Percentiles rank a stretch among this genome's conserved stretches.
Conservation (phyloP, 1,139 yeast genomes). For the Sugiyamaella grinbergsii region DNA sequence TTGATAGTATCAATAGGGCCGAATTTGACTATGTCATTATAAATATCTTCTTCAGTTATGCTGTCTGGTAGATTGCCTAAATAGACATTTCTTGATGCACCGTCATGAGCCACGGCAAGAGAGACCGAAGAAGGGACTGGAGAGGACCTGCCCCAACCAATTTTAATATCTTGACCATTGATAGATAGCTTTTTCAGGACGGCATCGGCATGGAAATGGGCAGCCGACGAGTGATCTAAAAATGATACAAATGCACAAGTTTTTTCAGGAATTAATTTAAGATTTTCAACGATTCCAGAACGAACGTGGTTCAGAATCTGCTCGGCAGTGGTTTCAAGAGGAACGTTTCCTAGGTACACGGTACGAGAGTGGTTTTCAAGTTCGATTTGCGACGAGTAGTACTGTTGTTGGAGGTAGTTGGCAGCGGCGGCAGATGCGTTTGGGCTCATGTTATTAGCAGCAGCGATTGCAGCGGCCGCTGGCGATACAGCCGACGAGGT, state of each 20-base stretch:
- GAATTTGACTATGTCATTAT: conserved; percentile 66
- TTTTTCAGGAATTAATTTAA: conserved; percentile 55
- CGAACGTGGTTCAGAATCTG: conserved; percentile 87
- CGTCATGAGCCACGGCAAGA: conserved; percentile 76
- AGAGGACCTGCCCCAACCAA: conserved; percentile 71
- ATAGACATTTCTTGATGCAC: conserved; percentile 90
- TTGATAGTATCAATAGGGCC: conserved; percentile 85
- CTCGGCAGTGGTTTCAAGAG: conserved; percentile 75
- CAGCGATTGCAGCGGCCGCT: conserved; percentile 25
- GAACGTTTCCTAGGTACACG: conserved; percentile 82
- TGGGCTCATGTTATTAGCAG: conserved; percentile 9
- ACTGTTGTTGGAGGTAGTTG: conserved; percentile 28
- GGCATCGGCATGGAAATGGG: conserved; percentile 57
- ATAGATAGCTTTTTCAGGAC: conserved; percentile 48
- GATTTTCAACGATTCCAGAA: conserved; percentile 85
- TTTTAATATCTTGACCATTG: conserved; percentile 50
- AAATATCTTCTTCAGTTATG: conserved; percentile 62
- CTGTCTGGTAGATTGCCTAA: conserved; percentile 67
- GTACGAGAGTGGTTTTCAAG: conserved; percentile 54
- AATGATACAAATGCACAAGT: conserved; percentile 49
- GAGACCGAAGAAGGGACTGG: conserved; percentile 69
- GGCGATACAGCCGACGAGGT: conserved; percentile 32
- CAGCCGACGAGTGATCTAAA: conserved; percentile 49
- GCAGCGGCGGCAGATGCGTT: conserved; percentile 23
- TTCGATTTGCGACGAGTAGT: conserved; percentile 27